Base-by-base conservation (phyloP, 768 basidiomycete genomes). In the Rhizopogon rudus region DNA sequence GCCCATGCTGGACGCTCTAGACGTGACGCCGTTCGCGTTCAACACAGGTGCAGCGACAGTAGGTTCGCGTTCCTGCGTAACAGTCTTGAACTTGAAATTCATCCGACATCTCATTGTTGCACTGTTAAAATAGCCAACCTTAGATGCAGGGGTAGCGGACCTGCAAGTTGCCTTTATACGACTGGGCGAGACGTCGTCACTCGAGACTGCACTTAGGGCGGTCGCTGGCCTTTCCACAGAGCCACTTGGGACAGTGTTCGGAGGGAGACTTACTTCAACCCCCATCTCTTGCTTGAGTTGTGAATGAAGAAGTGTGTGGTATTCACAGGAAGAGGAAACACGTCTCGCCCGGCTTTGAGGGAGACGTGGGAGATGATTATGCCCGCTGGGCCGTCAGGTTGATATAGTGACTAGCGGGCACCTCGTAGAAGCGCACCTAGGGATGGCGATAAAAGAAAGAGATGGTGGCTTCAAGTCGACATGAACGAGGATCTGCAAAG, bases 231-330 rank as follows among this genome's bases (percentile, higher is more conserved):
- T 29, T 25, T 48, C 53, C 35, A 9, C 22, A 35, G 22, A 20
- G 28, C 37, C 43, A 10, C 28, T 8, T 6, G 37, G 12, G 16
- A 52, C 25, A 20, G 31, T 33, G 37, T 6, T 13, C 17, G 40
- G 44, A 39, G 35, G 44, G 16, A 44, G 54, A n/a, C 44, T 57
- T 45, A 52, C 37, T 46, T 57, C 53, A 9, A 16, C 44, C 29
- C 40, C 53, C 53, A 54, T 57, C 12, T 16, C 35, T 50, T 44
- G 31, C 33, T 35, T 14, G 20, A 53, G 12, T 33, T 29, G 25
- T 49, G 22, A 51, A 51, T 46, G 31, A 22, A 35, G 16, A 10
- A 25, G 16, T 22, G 28, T 29, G 33, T n/a, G 9, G 29, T 33
- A 28, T 16, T 1, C 7, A 25, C 40, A n/a, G 29, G 31, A 35